A percentile compares a stretch with the other conserved stretches of the same genome.
phyloP scores from a whole-genome alignment of 257 asterid species.

The Ilex aquifolium region DNA sequence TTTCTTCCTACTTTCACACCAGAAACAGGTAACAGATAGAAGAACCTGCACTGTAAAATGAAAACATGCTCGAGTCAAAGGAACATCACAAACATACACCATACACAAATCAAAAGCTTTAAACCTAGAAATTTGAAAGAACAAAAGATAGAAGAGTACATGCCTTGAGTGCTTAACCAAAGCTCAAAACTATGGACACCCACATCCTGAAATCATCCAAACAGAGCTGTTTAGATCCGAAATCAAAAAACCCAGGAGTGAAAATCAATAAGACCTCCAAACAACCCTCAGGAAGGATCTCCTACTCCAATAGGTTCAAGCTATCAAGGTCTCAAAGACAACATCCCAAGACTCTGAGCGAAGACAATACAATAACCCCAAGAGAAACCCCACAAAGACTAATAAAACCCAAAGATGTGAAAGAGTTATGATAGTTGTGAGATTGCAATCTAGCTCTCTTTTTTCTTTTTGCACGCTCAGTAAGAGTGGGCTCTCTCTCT shows the following conservation, averaged over 20 bases:
- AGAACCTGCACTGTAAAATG: background rate
- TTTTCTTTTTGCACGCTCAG: conserved; percentile 36
- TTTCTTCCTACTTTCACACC: background rate
- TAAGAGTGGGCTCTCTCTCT: conserved; percentile 10
- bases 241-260: background rate
- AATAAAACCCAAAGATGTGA: conserved; percentile 12
- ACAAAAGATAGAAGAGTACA: too few species aligned
- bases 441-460: conserved; percentile 25
- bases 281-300: background rate
- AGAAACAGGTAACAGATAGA: background rate
- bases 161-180: conserved; percentile 21
- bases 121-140: too few species aligned
- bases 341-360: background rate
- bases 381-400: conserved; percentile 16
- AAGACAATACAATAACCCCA: background rate
- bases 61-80: too few species aligned
- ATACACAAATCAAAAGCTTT: too few species aligned
- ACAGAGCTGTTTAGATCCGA: background rate
- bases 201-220: conserved; percentile 10
- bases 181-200: conserved; percentile 12
- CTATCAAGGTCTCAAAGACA: too few species aligned
- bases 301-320: background rate
- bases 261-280: too few species aligned
- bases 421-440: conserved; percentile 21
- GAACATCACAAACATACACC: too few species aligned